Conservation (phyloP, 371 early-diverging fungal species). For the Lichtheimia ornata region DNA sequence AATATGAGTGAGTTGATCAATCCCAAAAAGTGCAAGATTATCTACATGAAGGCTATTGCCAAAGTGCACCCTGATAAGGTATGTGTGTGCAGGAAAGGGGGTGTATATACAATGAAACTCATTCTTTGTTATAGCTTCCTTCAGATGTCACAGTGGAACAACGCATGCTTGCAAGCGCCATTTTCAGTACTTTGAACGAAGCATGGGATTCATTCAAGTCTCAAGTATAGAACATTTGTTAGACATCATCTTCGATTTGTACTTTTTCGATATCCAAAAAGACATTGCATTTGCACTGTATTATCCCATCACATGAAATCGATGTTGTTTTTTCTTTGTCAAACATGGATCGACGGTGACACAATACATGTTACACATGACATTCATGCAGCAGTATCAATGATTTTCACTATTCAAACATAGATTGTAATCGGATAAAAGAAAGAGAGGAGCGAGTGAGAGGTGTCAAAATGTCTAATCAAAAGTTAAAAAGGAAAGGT, state of each 20-base stretch:
- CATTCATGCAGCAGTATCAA: no score
- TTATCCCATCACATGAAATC: no score
- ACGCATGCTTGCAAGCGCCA: slow-evolving; percentile 82
- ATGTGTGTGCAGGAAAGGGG: slow-evolving; percentile 9
- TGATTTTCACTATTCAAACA: no score
- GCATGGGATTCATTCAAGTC: slow-evolving; percentile 93
- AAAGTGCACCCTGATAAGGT: slow-evolving; percentile 97
- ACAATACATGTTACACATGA: no score
- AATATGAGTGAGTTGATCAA: slow-evolving; percentile 84
- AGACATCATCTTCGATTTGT: not conserved
- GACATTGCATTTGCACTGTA: no score
- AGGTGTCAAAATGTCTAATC: no score
- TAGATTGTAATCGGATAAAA: no score
- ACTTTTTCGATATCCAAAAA: no score
- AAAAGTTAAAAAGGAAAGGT: no score
- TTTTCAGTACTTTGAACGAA: slow-evolving; percentile 87
- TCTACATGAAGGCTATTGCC: slow-evolving; percentile 91
- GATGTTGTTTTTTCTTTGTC: no score
- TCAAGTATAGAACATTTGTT: slow-evolving; percentile 30
- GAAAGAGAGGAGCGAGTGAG: no score
- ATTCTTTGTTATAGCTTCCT: slow-evolving; percentile 37
- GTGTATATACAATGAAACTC: not conserved
- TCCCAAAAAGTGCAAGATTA: slow-evolving; percentile 84
- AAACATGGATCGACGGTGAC: no score
- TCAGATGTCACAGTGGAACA: slow-evolving; percentile 73